Percentiles rank a stretch among this genome's conserved stretches.
phyloP scores from a whole-genome alignment of 768 basidiomycete species.

The Leccinellum luteum region DNA sequence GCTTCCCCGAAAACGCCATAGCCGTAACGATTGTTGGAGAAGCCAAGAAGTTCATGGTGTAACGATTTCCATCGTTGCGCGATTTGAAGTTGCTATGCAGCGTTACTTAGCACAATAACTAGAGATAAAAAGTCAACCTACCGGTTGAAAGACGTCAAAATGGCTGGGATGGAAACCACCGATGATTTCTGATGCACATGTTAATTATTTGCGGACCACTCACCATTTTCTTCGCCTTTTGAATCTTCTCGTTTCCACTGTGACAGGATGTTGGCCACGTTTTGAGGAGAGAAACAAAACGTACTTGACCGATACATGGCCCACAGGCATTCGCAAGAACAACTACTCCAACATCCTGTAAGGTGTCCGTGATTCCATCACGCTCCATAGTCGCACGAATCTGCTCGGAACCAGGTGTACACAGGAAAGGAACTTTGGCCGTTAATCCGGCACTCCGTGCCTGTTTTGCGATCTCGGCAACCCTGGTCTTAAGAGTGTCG shows the following conservation, averaged over 20 bases:
- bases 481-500: conserved; percentile 63
- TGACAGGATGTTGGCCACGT: conserved; percentile 7
- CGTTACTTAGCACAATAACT: background rate
- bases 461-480: conserved; percentile 87
- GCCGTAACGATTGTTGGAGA: conserved; percentile 97
- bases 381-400: conserved; percentile 98
- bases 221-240: conserved; percentile 88
- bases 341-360: conserved; percentile 88
- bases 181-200: conserved; percentile 3
- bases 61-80: conserved; percentile 91
- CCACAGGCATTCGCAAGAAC: conserved; percentile 98
- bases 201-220: conserved; percentile 16
- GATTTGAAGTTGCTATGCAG: conserved; percentile 75
- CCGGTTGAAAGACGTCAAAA: conserved; percentile 96
- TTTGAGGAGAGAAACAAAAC: conserved; percentile 11
- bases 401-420: conserved; percentile 91
- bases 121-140: conserved; percentile 34
- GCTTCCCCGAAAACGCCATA: conserved; percentile 91
- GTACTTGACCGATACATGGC: conserved; percentile 94
- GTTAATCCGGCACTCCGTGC: conserved; percentile 81
- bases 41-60: conserved; percentile 97
- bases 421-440: conserved; percentile 82
- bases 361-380: conserved; percentile 76
- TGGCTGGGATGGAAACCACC: conserved; percentile 49
- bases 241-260: conserved; percentile 93